phyloP scores from a whole-genome alignment of 1,284 basidiomycete genomes.

The Boletus hoseneyae region DNA sequence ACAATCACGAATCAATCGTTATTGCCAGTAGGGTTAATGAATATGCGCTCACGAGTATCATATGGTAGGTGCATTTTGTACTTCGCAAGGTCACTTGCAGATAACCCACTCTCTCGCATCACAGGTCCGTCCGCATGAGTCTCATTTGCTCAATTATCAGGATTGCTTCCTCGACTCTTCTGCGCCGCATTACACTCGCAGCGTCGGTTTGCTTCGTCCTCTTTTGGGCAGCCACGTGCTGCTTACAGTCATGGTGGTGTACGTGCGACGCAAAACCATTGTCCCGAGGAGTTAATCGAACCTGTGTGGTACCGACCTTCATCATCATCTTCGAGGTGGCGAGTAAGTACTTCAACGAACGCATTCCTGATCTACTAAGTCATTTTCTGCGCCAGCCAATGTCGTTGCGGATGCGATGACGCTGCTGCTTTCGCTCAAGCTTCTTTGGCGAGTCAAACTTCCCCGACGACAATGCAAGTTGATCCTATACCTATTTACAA shows the following conservation, averaged over 20 bases:
- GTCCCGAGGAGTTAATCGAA: background rate
- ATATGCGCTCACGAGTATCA: slow-evolving; percentile 8
- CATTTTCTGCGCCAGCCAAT: background rate
- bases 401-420: background rate
- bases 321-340: slow-evolving; percentile 3
- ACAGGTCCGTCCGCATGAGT: slow-evolving; percentile 20
- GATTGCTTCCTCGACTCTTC: background rate
- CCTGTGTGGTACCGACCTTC: slow-evolving; percentile 1
- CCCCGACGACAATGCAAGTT: slow-evolving; percentile 12
- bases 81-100: background rate
- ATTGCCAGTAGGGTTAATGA: background rate
- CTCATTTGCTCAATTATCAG: slow-evolving; percentile 13
- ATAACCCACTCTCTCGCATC: background rate
- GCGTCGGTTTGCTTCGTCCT: background rate
- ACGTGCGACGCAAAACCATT: background rate
- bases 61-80: slow-evolving; percentile 7
- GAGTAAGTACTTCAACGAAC: background rate
- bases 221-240: slow-evolving; percentile 4
- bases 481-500: slow-evolving; percentile 15
- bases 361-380: background rate
- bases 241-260: slow-evolving; percentile 9
- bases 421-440: slow-evolving; percentile 7
- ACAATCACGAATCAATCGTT: background rate
- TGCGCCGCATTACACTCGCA: slow-evolving; percentile 2
- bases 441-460: slow-evolving; percentile 16